Evolutionary conservation across 2,329 filamentous ascomycete species (phyloP).

Genomic region (Colletotrichum sp.): DNA sequence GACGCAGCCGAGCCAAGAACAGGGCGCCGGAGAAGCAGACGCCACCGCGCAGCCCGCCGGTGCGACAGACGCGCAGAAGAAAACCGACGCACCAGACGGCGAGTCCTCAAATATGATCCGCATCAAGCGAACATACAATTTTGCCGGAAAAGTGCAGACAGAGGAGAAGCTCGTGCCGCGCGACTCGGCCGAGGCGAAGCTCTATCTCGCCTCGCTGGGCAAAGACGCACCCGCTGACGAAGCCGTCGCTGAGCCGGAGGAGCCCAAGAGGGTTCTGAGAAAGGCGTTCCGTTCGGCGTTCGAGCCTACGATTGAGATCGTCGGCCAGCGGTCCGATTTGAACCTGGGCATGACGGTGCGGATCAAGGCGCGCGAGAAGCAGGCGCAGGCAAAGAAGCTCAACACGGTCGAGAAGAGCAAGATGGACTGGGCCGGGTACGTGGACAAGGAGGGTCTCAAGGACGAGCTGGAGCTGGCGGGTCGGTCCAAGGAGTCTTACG

Average conservation of each 20-base stretch:
- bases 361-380: constrained; percentile 49
- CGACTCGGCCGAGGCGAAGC: constrained; percentile 68
- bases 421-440: constrained; percentile 76
- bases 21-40: constrained; percentile 14
- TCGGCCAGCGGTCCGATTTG: constrained; percentile 56
- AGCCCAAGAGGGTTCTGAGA: constrained; percentile 49
- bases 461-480: constrained; percentile 71
- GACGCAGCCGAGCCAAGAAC: constrained; percentile 1
- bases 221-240: constrained; percentile 29
- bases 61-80: background rate
- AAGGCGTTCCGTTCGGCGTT: constrained; percentile 67
- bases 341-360: constrained; percentile 60
- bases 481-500: constrained; percentile 68
- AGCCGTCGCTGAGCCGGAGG: constrained; percentile 1
- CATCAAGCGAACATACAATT: constrained; percentile 76
- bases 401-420: constrained; percentile 76
- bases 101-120: constrained; percentile 53
- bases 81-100: constrained; percentile 21
- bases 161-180: constrained; percentile 73
- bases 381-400: constrained; percentile 64
- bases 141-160: constrained; percentile 73
- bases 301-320: constrained; percentile 57
- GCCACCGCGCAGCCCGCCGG: background rate
- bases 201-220: constrained; percentile 62
- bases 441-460: constrained; percentile 73